Conservation (phyloP, 345 rosid genomes). For the Eucalyptus fibrosa region DNA sequence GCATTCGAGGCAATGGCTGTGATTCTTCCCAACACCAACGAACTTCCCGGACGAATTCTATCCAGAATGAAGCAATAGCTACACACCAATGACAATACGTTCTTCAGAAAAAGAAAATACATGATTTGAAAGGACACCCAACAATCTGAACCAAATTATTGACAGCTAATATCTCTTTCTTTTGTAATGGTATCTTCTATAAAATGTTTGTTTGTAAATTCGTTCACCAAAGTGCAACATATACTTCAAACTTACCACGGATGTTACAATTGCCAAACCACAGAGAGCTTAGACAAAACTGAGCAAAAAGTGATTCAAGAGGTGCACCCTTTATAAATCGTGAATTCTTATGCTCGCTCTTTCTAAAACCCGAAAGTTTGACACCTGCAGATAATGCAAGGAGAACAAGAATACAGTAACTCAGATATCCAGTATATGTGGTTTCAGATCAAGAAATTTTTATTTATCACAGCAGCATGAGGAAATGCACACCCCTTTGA, state of each 20-base stretch:
- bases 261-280: conserved; percentile 95
- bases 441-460: neutral
- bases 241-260: conserved; percentile 24
- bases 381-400: conserved; percentile 31
- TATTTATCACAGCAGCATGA: neutral
- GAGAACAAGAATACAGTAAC: neutral
- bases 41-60: conserved; percentile 92
- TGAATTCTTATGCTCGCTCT: conserved; percentile 58
- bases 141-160: neutral
- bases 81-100: neutral
- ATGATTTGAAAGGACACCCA: neutral
- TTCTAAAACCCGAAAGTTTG: conserved; percentile 28
- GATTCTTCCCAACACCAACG: conserved; percentile 99
- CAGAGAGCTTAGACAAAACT: conserved; percentile 71
- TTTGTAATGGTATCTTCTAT: neutral
- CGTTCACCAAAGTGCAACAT: neutral
- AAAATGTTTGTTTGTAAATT: neutral
- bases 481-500: neutral
- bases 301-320: conserved; percentile 66
- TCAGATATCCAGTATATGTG: neutral
- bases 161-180: neutral
- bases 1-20: conserved; percentile 73
- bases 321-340: conserved; percentile 88
- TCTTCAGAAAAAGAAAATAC: neutral
- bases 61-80: conserved; percentile 92